Percentiles rank a stretch among this genome's conserved stretches.
These are phyloP conservation scores for Conoideocrella luteorostrata DNA, from an alignment of 2,329 filamentous ascomycete genomes.

Conservation along the genomic window DNA sequence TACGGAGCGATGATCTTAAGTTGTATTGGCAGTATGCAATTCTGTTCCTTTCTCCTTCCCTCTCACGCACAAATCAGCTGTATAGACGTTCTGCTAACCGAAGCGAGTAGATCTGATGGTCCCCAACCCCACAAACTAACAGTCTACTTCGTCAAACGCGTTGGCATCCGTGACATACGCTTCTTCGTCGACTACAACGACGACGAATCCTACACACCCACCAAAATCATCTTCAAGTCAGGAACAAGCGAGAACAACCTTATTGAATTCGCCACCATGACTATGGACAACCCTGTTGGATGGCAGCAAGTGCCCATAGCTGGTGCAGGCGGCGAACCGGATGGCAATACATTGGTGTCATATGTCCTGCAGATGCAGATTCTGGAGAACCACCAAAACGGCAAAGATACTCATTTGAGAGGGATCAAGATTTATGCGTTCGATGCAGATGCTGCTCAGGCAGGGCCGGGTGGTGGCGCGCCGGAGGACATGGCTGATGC, in stretches of 20 bases:
- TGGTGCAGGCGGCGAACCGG: conserved; percentile 50
- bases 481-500: conserved; percentile 19
- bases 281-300: conserved; percentile 70
- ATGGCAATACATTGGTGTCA: conserved; percentile 71
- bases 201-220: conserved; percentile 96
- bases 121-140: conserved; percentile 78
- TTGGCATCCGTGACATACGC: conserved; percentile 70
- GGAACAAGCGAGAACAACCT: conserved; percentile 90
- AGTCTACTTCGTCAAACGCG: conserved; percentile 79
- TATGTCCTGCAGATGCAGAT: conserved; percentile 89
- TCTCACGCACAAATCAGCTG: neutral
- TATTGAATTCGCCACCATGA: conserved; percentile 77
- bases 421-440: conserved; percentile 79
- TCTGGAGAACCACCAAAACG: conserved; percentile 96
- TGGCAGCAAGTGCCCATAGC: conserved; percentile 78
- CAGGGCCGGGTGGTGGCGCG: conserved; percentile 23
- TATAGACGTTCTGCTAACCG: too few relatives aligned
- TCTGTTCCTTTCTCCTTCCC: neutral
- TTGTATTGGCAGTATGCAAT: conserved; percentile 71
- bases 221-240: conserved; percentile 80
- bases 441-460: conserved; percentile 41
- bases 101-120: conserved; percentile 62
- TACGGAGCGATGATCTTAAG: conserved; percentile 65
- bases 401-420: conserved; percentile 95
- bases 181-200: conserved; percentile 85